A percentile compares a stretch with the other conserved stretches of the same genome.
phyloP scores from a whole-genome alignment of 2,329 filamentous ascomycete genomes.

The Trichoderma endophyticum region DNA sequence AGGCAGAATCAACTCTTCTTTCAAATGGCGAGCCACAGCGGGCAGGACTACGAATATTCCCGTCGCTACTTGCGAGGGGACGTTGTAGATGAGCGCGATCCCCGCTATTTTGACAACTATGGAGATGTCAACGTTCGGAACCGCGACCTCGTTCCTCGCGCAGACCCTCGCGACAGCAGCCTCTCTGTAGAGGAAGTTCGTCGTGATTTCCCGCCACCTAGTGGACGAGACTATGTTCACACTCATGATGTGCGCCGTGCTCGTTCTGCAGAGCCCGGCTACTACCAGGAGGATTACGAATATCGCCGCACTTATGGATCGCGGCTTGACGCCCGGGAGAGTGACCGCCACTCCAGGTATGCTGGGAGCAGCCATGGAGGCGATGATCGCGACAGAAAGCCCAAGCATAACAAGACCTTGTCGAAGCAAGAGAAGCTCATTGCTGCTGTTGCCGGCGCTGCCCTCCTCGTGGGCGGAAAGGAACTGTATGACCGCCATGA shows the following conservation, averaged over 20 bases:
- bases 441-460: conserved; percentile 62
- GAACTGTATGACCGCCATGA: conserved; percentile 63
- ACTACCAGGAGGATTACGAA: conserved; percentile 54
- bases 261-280: conserved; percentile 59
- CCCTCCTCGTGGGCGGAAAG: conserved; percentile 62
- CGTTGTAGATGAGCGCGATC: conserved; percentile 48
- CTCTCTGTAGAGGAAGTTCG: conserved; percentile 77
- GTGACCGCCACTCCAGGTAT: conserved; percentile 40
- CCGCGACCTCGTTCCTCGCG: conserved; percentile 54
- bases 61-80: conserved; percentile 54
- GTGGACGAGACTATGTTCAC: conserved; percentile 37
- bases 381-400: conserved; percentile 47
- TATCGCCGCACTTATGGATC: conserved; percentile 50
- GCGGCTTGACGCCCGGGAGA: conserved; percentile 38
- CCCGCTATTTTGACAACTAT: conserved; percentile 49
- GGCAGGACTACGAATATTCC: conserved; percentile 48
- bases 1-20: neutral
- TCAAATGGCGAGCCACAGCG: conserved; percentile 49
- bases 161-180: conserved; percentile 61
- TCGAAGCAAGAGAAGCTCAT: conserved; percentile 65
- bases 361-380: conserved; percentile 52
- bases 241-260: conserved; percentile 55
- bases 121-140: conserved; percentile 40
- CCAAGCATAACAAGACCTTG: conserved; percentile 35
- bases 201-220: conserved; percentile 78